Percentiles rank a stretch among this genome's conserved stretches.
phyloP scores from a whole-genome alignment of 306 rosid genomes.

The Castanea sativa region DNA sequence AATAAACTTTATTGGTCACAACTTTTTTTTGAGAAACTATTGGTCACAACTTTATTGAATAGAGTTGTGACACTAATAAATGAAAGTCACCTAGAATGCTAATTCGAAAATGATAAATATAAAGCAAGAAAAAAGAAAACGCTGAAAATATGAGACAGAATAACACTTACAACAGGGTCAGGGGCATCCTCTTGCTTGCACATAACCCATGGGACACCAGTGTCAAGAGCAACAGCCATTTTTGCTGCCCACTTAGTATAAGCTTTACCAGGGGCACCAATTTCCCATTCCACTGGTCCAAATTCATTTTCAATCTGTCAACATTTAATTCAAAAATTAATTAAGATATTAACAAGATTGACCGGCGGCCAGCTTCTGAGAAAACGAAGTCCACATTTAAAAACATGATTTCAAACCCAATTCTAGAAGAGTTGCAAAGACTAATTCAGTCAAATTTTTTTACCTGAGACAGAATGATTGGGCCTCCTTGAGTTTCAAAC shows the following conservation, averaged over 20 bases:
- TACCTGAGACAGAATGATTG: constrained; percentile 90
- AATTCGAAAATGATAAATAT: constrained; percentile 11
- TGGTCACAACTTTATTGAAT: too few relatives aligned
- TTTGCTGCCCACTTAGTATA: constrained; percentile 84
- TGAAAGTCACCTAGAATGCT: constrained; percentile 11
- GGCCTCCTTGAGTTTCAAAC: constrained; percentile 92
- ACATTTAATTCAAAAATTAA: constrained; percentile 4
- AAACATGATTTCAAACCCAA: not conserved
- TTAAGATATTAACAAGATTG: not conserved
- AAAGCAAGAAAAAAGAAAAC: not conserved
- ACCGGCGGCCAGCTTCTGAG: not conserved
- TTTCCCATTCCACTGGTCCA: constrained; percentile 92
- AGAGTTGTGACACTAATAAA: constrained; percentile 13
- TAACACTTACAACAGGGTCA: constrained; percentile 67
- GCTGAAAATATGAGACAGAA: not conserved
- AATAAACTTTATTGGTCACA: not conserved
- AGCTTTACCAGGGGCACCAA: constrained; percentile 86
- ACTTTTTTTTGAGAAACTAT: too few relatives aligned
- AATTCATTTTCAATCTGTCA: constrained; percentile 89
- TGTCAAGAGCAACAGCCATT: constrained; percentile 84
- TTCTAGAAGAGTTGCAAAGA: constrained; percentile 16
- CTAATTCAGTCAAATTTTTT: not conserved
- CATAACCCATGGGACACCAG: constrained; percentile 98
- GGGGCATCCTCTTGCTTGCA: constrained; percentile 99
- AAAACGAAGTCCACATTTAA: not conserved